phyloP scores from a whole-genome alignment of 202 grass and related monocot species.

The Setaria italica region DNA sequence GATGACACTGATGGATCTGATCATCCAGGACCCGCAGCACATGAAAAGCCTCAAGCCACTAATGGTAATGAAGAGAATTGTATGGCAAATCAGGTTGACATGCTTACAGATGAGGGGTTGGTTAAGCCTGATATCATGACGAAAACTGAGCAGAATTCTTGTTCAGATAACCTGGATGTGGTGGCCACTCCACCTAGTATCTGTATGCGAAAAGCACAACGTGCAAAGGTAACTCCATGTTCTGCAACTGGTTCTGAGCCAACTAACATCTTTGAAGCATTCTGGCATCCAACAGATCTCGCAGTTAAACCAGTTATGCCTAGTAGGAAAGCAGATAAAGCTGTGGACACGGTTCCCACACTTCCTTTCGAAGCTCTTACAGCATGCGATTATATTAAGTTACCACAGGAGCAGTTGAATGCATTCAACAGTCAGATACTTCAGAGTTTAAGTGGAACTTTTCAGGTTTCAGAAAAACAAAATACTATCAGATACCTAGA shows the following conservation, averaged over 20 bases:
- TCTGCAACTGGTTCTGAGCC: slow-evolving; percentile 64
- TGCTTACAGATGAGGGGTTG: slow-evolving; percentile 52
- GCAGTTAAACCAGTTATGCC: slow-evolving; percentile 98
- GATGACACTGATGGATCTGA: slow-evolving; percentile 81
- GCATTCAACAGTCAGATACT: slow-evolving; percentile 79
- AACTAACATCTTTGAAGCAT: slow-evolving; percentile 66
- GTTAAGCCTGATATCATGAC: slow-evolving; percentile 47
- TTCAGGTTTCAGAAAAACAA: slow-evolving; percentile 94
- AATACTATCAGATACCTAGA: slow-evolving; percentile 95
- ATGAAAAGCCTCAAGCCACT: slow-evolving; percentile 52
- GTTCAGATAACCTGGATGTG: slow-evolving; percentile 60
- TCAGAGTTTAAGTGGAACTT: slow-evolving; percentile 84
- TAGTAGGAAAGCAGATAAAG: slow-evolving; percentile 81
- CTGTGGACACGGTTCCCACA: slow-evolving; percentile 49
- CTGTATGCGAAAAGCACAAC: slow-evolving; percentile 70
- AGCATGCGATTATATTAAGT: slow-evolving; percentile 79
- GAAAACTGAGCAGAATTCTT: slow-evolving; percentile 61
- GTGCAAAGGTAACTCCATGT: slow-evolving; percentile 61
- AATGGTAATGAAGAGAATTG: slow-evolving; percentile 62
- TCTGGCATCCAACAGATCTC: slow-evolving; percentile 95
- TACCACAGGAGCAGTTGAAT: slow-evolving; percentile 79
- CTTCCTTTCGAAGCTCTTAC: slow-evolving; percentile 82
- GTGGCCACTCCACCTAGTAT: slow-evolving; percentile 68
- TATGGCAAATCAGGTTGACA: slow-evolving; percentile 59
- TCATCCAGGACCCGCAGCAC: slow-evolving; percentile 51